Base-by-base conservation (phyloP, 495 filamentous ascomycete genomes). In the Staphylotrichum longicolle region DNA sequence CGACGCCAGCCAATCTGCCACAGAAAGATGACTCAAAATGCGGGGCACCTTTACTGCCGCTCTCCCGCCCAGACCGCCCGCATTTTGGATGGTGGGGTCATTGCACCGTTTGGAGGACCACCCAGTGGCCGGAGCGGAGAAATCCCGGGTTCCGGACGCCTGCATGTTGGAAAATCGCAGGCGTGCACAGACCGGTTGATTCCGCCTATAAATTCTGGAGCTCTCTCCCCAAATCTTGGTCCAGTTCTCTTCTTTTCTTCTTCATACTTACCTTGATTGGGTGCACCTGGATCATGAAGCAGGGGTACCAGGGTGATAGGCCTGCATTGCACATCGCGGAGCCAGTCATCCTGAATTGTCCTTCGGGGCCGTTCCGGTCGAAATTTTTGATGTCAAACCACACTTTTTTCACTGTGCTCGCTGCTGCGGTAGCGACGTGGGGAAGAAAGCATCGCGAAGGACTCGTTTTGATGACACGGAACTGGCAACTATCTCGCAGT, bases 301-400 rank as follows among this genome's bases (percentile, higher is more conserved):
- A 63, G 57, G 54, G 34, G 61, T 39, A 61, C 57, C 62, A 70
- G 55, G 20, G 57, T 45, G 67, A 64, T 57, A 61, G 67, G 64
- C 72, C 70, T 73, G 67, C 72, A 74, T 74, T 74, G 70, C 70
- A 73, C 72, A 68, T 65, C 70, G 72, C 57, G 72, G 72, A 61
- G 70, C 63, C 64, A 6, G 48, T 66, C 49, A 45, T 40, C 47
- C 58, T 72, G 63, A 63, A 73, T 72, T 75, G 71, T 68, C 71
- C 71, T 73, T 73, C 71, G 72, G 72, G 72, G 68, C 70, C 72
- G 71, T 73, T 63, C 62, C 58, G 67, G 69, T 67, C 67, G 67
- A 37, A 75, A 75, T 75, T 75, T 75, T 75, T 73, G 70, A 63
- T 73, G 41, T 60, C 63, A 48, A 57, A 40, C 7, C 33, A 11